phyloP scores from a whole-genome alignment of 768 basidiomycete species.

The Psilocybe cubensis region DNA sequence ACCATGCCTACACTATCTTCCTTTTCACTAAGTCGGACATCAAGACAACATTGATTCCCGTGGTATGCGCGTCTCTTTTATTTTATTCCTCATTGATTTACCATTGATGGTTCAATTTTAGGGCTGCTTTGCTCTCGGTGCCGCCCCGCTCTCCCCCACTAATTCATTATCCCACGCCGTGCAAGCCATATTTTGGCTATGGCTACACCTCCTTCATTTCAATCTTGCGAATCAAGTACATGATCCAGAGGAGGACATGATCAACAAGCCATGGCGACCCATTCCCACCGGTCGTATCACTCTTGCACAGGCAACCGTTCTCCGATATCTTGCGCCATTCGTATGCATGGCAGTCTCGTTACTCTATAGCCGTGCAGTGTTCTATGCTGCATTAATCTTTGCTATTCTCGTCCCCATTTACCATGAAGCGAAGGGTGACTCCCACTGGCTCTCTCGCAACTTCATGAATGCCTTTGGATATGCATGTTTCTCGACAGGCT shows the following conservation, averaged over 20 bases:
- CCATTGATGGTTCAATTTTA: conserved; percentile 4
- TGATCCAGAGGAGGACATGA: conserved; percentile 42
- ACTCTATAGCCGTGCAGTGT: conserved; percentile 31
- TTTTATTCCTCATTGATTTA: not conserved
- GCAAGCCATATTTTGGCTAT: conserved; percentile 44
- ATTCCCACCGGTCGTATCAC: conserved; percentile 47
- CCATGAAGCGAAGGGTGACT: conserved; percentile 40
- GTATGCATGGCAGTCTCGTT: conserved; percentile 38
- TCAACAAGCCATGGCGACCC: conserved; percentile 49
- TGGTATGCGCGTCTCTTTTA: conserved; percentile 33
- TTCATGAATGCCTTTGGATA: conserved; percentile 41
- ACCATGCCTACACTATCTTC: conserved; percentile 28
- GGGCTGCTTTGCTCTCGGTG: conserved; percentile 28
- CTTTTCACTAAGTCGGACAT: conserved; percentile 52
- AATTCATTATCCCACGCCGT: conserved; percentile 21
- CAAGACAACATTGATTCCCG: conserved; percentile 48
- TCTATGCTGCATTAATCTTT: conserved; percentile 36
- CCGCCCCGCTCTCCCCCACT: conserved; percentile 24
- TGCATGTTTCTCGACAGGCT: conserved; percentile 39
- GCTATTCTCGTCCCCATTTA: conserved; percentile 36
- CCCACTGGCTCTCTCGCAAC: conserved; percentile 42
- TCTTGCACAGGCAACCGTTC: conserved; percentile 31
- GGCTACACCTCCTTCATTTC: conserved; percentile 47
- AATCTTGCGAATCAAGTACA: conserved; percentile 48
- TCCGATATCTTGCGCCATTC: conserved; percentile 39